Base-by-base conservation (phyloP, 2,329 filamentous ascomycete species). In the Aspergillus ustus region DNA sequence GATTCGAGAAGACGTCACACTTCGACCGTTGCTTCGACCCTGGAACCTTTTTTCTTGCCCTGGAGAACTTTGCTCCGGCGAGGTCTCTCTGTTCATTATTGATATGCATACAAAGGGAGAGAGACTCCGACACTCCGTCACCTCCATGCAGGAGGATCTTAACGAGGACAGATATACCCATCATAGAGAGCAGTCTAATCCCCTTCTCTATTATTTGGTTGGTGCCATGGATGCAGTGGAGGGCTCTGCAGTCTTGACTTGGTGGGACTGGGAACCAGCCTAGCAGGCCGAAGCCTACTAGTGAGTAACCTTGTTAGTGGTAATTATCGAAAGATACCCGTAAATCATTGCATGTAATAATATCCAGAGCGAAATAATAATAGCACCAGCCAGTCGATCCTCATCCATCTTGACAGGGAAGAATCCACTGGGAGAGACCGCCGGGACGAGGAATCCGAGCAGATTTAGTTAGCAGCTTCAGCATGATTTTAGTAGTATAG, bases 231-330 rank as follows among this genome's bases (percentile, higher is more conserved):
- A 52, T 57, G 34, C 49, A 34, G 52, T 59, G 58, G 55, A 61
- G 43, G 25, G 28, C 43, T 28, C 37, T 45, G 49, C 44, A 61
- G 43, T 43, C 43, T 13, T 22, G 8, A 13, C 44, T 45, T 40
- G 22, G 22, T 46, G 45, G 34, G 34, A 54, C 17, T 46, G 45
- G 34, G 34, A 54, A 37, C 46, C 60, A 55, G 50, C 45, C 61
- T n/a, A n/a, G n/a, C n/a, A n/a, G 65, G 63, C 65, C 65, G 63
- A 64, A 58, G 54, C 54, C 54, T 43, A n/a, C n/a, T n/a, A n/a
- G n/a, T n/a, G n/a, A n/a, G n/a, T n/a, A 57, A 57, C 54, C 54
- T 22, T 57, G 54, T 57, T 57, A 57, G 54, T 40, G 45, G 58
- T 60, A 60, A 55, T 51, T 55, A 45, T 50, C 19, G 54, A 57